Conservation (phyloP, 345 rosid species). For the Syzygium aromaticum region DNA sequence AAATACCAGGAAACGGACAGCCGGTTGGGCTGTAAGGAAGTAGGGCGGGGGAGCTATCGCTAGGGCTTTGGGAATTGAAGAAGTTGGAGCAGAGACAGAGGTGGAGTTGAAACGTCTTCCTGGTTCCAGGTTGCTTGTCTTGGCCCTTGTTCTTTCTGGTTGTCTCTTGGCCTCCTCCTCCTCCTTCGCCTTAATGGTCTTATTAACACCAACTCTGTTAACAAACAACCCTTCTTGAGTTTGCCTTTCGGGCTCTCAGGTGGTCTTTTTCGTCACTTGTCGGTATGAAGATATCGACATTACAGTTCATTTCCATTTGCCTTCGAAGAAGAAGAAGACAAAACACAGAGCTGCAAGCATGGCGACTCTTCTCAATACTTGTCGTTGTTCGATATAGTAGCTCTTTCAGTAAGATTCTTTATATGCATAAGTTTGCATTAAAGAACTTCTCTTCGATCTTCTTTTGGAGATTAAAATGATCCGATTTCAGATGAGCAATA, state of each 20-base stretch:
- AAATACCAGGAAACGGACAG: constrained; percentile 10
- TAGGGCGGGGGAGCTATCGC: background rate
- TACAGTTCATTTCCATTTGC: background rate
- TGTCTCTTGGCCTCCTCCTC: background rate
- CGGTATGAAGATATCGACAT: background rate
- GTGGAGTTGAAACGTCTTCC: background rate
- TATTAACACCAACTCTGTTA: background rate
- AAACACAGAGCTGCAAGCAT: background rate
- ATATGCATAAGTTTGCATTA: background rate
- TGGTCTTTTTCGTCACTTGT: background rate
- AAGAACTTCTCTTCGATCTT: background rate
- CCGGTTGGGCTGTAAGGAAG: constrained; percentile 32
- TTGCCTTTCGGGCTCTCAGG: background rate
- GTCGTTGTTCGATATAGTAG: background rate
- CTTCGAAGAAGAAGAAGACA: background rate
- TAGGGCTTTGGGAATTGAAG: constrained; percentile 1
- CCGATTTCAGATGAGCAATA: background rate
- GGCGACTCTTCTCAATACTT: background rate
- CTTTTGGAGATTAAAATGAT: background rate
- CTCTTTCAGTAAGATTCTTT: background rate
- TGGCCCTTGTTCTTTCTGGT: background rate
- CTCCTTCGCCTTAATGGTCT: background rate
- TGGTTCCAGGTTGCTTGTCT: background rate
- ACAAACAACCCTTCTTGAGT: background rate
- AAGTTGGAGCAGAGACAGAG: background rate